A percentile compares a stretch with the other conserved stretches of the same genome.
Conservation (phyloP, 2,329 filamentous ascomycete species). For the Colletotrichum simmondsii region DNA sequence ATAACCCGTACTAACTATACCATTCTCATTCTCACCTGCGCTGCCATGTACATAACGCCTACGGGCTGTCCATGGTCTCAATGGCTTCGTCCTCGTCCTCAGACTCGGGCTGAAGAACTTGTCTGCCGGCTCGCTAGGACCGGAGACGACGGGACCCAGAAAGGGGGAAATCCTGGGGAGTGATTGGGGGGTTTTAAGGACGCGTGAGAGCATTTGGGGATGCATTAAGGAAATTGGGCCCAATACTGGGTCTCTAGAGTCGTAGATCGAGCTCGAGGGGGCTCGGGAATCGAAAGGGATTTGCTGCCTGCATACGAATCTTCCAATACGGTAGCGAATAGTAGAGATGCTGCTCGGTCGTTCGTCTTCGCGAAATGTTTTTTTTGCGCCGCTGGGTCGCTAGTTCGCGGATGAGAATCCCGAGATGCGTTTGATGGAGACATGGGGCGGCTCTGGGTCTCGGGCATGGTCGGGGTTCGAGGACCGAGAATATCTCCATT, state of each 20-base stretch:
- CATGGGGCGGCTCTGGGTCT: neutral
- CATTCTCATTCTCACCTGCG: neutral
- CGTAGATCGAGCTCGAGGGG: neutral
- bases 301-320: neutral
- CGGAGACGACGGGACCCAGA: neutral
- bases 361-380: neutral
- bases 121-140: neutral
- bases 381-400: neutral
- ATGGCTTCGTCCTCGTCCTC: neutral
- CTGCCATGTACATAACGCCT: neutral
- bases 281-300: neutral
- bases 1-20: no score
- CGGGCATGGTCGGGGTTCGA: neutral
- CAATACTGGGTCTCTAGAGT: neutral
- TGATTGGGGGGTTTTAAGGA: slow-evolving; percentile 8
- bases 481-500: neutral
- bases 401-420: neutral
- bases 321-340: neutral
- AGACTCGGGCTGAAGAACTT: neutral
- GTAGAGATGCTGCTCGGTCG: neutral
- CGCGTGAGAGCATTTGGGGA: slow-evolving; percentile 1
- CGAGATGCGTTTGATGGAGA: slow-evolving; percentile 5
- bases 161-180: slow-evolving; percentile 10
- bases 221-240: neutral
- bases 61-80: neutral